Evolutionary conservation across 208 protist genomes (phyloP).

Genomic region (Crithidia acanthocephali): DNA sequence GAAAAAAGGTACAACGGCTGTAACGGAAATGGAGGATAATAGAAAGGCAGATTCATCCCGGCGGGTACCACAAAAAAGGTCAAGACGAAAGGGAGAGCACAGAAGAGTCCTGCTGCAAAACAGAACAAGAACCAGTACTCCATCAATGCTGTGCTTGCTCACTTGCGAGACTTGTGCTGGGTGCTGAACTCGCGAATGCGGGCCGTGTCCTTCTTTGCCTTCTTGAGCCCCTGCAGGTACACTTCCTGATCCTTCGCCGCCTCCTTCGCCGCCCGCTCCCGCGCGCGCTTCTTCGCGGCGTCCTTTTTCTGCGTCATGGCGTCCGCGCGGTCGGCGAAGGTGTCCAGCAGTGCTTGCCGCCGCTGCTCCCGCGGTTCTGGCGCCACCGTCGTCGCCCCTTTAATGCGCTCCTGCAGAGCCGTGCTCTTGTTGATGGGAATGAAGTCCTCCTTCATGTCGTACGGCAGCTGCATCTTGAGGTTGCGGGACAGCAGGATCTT

Average conservation of each 20-base stretch:
- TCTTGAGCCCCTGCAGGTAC: constrained; percentile 86
- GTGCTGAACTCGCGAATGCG: constrained; percentile 88
- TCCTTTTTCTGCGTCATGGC: constrained; percentile 79
- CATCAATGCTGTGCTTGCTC: no score
- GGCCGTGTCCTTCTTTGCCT: constrained; percentile 93
- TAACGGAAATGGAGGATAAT: no score
- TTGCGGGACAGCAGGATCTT: constrained; percentile 84
- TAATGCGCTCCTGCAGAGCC: constrained; percentile 75
- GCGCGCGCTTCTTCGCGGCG: constrained; percentile 76
- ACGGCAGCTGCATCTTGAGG: constrained; percentile 82
- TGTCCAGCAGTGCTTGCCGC: constrained; percentile 78
- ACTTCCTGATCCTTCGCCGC: constrained; percentile 70
- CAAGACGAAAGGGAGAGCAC: background rate
- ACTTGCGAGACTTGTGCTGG: constrained; percentile 86
- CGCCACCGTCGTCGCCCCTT: constrained; percentile 69
- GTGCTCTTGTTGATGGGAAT: constrained; percentile 70
- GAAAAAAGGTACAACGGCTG: no score
- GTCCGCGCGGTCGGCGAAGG: constrained; percentile 71
- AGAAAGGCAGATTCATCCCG: no score
- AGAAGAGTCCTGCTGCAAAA: no score
- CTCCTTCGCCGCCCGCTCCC: constrained; percentile 55
- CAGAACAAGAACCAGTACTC: no score
- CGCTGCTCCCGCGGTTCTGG: constrained; percentile 85
- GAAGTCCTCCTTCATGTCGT: constrained; percentile 92
- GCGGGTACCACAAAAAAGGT: no score